Conservation (phyloP, 192 early-diverging fungal genomes). For the Allomyces javanicus region DNA sequence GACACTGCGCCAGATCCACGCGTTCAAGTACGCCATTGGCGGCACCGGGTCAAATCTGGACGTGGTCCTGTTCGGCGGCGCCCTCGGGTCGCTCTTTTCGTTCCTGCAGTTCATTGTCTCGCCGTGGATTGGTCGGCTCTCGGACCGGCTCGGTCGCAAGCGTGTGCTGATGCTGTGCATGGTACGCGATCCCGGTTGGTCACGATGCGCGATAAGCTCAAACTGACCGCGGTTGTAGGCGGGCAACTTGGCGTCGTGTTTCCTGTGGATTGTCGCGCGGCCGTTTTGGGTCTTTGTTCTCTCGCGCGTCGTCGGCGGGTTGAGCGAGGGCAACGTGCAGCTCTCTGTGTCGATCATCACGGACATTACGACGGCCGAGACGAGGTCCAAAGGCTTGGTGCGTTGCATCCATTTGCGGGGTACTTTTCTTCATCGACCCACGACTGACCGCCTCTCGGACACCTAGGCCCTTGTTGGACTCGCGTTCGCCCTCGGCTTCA, state of each 20-base stretch:
- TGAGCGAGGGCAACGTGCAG: conserved; percentile 97
- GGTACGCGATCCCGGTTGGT: conserved; percentile 17
- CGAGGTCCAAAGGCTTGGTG: conserved; percentile 50
- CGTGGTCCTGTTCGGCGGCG: conserved; percentile 76
- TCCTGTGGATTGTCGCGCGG: conserved; percentile 74
- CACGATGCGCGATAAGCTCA: not conserved
- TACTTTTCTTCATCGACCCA: not conserved
- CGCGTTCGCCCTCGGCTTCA: conserved; percentile 90
- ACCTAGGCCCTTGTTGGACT: conserved; percentile 89
- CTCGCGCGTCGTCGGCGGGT: conserved; percentile 70
- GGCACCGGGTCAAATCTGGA: conserved; percentile 18
- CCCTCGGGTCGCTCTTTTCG: conserved; percentile 81
- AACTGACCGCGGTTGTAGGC: conserved; percentile 18
- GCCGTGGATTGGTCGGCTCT: conserved; percentile 60
- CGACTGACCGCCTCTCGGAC: too few species aligned
- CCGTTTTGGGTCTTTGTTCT: conserved; percentile 68
- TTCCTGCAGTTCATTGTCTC: conserved; percentile 75
- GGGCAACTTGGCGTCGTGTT: conserved; percentile 73
- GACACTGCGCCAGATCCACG: conserved; percentile 8
- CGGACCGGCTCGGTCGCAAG: conserved; percentile 63
- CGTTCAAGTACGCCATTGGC: conserved; percentile 11
- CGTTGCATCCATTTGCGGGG: not conserved
- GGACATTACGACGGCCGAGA: conserved; percentile 64
- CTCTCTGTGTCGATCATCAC: conserved; percentile 87
- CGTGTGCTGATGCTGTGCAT: conserved; percentile 67